Conservation (phyloP, 2,329 filamentous ascomycete genomes). For the Waltergamsia citrina region DNA sequence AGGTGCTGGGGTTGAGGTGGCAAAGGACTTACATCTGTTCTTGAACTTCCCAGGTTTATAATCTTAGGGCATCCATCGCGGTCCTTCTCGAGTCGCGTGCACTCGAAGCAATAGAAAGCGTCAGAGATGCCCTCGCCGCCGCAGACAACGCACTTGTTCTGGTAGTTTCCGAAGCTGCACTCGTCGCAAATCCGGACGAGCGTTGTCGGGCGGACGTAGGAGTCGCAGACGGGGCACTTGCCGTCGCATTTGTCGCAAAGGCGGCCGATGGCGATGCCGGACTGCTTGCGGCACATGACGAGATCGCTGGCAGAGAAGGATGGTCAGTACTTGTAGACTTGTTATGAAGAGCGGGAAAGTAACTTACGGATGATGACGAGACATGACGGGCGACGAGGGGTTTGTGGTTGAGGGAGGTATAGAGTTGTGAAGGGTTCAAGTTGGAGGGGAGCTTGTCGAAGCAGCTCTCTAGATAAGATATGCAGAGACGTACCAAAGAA, state of each 20-base stretch:
- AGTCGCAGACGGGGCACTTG: constrained; percentile 98
- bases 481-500: constrained; percentile 9
- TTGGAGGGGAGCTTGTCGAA: background rate
- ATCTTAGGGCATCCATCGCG: constrained; percentile 98
- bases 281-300: constrained; percentile 98
- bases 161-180: constrained; percentile 98
- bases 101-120: constrained; percentile 99
- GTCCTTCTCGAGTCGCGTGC: constrained; percentile 92
- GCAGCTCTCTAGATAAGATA: background rate
- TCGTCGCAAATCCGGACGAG: constrained; percentile 98
- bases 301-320: constrained; percentile 63
- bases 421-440: constrained; percentile 3
- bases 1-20: background rate
- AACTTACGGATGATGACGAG: constrained; percentile 83
- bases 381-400: constrained; percentile 55
- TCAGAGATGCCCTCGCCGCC: constrained; percentile 97
- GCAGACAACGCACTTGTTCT: constrained; percentile 99
- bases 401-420: constrained; percentile 2
- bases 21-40: constrained; percentile 67
- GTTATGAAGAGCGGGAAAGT: constrained; percentile 3
- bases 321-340: background rate
- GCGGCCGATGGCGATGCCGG: constrained; percentile 94
- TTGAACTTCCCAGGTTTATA: constrained; percentile 90
- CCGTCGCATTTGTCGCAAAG: constrained; percentile 99
- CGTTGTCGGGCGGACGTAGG: constrained; percentile 94